Evolutionary conservation across 2,329 filamentous ascomycete genomes (phyloP).

Genomic region (Bipolaris bicolor): DNA sequence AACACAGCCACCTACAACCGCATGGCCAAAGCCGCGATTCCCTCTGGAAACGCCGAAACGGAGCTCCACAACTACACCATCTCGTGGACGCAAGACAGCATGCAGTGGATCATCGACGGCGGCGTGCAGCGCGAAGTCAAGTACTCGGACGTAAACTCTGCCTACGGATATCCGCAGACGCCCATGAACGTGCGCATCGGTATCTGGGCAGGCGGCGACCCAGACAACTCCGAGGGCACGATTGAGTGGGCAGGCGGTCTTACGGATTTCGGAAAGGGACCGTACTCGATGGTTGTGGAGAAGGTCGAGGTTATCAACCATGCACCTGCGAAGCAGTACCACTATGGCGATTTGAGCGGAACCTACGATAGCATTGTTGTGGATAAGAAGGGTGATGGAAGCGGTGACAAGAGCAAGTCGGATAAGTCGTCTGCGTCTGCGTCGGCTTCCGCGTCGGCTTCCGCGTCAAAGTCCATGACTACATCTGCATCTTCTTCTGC

Average conservation of each 20-base stretch:
- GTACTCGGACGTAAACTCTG: conserved; percentile 59
- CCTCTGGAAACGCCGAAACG: conserved; percentile 54
- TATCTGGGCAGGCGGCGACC: conserved; percentile 55
- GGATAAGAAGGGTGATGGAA: conserved; percentile 8
- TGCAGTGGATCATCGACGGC: conserved; percentile 73
- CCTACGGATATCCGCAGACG: conserved; percentile 72
- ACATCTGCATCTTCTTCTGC: neutral
- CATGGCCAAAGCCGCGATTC: conserved; percentile 63
- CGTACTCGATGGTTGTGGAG: conserved; percentile 58
- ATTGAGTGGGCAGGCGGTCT: conserved; percentile 70
- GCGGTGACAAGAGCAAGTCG: neutral
- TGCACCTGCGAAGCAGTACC: conserved; percentile 55
- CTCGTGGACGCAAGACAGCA: conserved; percentile 68
- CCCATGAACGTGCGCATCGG: conserved; percentile 64
- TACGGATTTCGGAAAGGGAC: conserved; percentile 52
- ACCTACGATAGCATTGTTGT: conserved; percentile 54
- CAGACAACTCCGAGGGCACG: conserved; percentile 57
- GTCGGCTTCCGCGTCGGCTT: too few species aligned
- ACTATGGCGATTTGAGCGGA: conserved; percentile 55
- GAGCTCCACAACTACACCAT: conserved; percentile 70
- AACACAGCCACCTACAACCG: conserved; percentile 69
- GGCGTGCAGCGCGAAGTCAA: conserved; percentile 65
- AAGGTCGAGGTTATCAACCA: conserved; percentile 57
- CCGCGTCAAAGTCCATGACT: neutral
- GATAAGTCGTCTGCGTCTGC: neutral